phyloP scores from a whole-genome alignment of 345 rosid genomes.

The Ricinus communis region DNA sequence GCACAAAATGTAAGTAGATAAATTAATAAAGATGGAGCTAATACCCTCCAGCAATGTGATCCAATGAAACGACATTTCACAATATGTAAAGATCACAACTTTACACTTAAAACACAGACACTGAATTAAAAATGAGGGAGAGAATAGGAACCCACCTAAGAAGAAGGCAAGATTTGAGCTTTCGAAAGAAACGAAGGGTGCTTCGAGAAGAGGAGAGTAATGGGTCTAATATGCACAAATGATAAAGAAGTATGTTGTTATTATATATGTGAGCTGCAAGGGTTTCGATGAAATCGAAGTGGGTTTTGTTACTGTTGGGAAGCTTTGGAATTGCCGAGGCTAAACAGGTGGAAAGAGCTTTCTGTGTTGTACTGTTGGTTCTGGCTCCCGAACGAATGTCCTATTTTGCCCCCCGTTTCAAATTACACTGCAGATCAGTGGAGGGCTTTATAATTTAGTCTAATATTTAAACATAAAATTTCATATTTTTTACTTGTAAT shows the following conservation, averaged over 20 bases:
- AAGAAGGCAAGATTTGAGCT: constrained; percentile 6
- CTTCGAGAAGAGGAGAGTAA: background rate
- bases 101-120: background rate
- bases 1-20: background rate
- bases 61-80: background rate
- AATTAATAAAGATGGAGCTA: background rate
- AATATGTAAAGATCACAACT: background rate
- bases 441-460: too few species aligned
- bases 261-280: background rate
- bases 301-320: constrained; percentile 12
- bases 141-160: constrained; percentile 11
- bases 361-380: background rate
- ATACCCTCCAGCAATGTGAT: background rate
- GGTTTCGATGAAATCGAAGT: constrained; percentile 44
- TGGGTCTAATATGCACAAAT: background rate
- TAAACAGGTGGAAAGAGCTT: background rate
- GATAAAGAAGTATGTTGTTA: background rate
- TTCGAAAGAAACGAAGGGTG: background rate
- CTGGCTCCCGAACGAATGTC: background rate
- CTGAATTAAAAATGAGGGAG: background rate
- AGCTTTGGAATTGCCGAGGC: constrained; percentile 30
- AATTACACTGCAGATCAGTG: too few species aligned
- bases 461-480: too few species aligned
- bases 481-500: too few species aligned
- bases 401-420: constrained; percentile 2